phyloP scores from a whole-genome alignment of 1,139 yeast species.

The Magnusiomyces suaveolens region DNA sequence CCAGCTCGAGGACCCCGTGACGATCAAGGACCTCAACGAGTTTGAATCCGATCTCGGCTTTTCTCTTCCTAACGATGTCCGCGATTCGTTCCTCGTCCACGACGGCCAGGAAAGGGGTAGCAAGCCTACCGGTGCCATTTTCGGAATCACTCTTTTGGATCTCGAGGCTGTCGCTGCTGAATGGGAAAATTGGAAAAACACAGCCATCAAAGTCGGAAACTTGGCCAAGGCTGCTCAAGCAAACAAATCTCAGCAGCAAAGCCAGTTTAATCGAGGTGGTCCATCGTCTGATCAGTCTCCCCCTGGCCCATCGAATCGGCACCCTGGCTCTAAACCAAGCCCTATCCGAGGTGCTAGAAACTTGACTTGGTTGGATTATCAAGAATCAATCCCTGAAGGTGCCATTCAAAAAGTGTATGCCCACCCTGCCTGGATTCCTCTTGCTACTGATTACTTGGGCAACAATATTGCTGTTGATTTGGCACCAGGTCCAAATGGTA shows the following conservation, averaged over 20 bases:
- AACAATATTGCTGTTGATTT: slow-evolving; percentile 84
- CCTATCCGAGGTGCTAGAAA: slow-evolving; percentile 11
- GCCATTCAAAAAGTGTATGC: slow-evolving; percentile 65
- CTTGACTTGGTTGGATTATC: slow-evolving; percentile 35
- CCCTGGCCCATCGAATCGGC: slow-evolving; percentile 5
- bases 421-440: slow-evolving; percentile 83
- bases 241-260: slow-evolving; percentile 16
- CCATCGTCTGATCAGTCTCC: slow-evolving; percentile 15
- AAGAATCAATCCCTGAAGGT: slow-evolving; percentile 66
- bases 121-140: slow-evolving; percentile 61
- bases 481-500: slow-evolving; percentile 70
- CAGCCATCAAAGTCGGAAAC: slow-evolving; percentile 36
- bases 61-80: slow-evolving; percentile 60
- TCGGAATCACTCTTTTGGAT: slow-evolving; percentile 63
- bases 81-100: slow-evolving; percentile 64
- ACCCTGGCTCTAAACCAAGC: slow-evolving; percentile 5
- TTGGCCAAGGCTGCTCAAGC: slow-evolving; percentile 17
- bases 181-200: slow-evolving; percentile 63
- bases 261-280: slow-evolving; percentile 9
- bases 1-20: slow-evolving; percentile 59
- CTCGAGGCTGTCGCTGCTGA: slow-evolving; percentile 64
- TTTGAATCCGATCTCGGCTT: slow-evolving; percentile 62
- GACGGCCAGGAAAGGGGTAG: slow-evolving; percentile 80
- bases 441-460: slow-evolving; percentile 79
- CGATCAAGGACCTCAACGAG: slow-evolving; percentile 67